Conservation (phyloP, 495 filamentous ascomycete species). For the Tuber microsphaerosporum region DNA sequence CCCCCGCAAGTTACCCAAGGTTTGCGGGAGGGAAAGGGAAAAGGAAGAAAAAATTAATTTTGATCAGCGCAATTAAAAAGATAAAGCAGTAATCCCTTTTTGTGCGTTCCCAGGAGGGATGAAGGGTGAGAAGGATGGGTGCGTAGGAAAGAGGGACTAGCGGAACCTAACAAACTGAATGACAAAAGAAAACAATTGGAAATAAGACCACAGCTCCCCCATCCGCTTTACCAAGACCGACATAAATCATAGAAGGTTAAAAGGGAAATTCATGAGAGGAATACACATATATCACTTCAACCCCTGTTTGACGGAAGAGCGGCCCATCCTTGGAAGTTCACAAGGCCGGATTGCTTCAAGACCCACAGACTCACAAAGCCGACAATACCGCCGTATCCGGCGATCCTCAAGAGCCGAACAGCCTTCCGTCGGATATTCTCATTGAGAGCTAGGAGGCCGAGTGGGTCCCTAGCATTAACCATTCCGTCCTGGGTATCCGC, state of each 20-base stretch:
- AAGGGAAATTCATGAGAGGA: not conserved
- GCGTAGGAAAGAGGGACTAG: not conserved
- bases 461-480: constrained; percentile 33
- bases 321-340: not conserved
- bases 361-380: constrained; percentile 40
- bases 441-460: constrained; percentile 36
- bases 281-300: not conserved
- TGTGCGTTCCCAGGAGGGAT: not conserved
- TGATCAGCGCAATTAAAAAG: not conserved
- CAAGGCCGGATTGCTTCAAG: constrained; percentile 20
- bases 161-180: not conserved
- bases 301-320: not conserved
- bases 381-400: constrained; percentile 38
- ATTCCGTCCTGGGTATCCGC: constrained; percentile 13
- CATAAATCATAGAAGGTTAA: not conserved
- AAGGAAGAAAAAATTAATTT: not conserved
- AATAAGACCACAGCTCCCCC: not conserved
- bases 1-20: not conserved
- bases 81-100: not conserved
- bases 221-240: not conserved
- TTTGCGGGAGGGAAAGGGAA: not conserved
- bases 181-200: not conserved
- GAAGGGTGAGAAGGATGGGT: not conserved
- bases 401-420: constrained; percentile 36
- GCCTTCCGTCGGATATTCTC: constrained; percentile 33